Evolutionary conservation across 108 stramenopile species (phyloP).

Genomic region (Cyclotella sp.): DNA sequence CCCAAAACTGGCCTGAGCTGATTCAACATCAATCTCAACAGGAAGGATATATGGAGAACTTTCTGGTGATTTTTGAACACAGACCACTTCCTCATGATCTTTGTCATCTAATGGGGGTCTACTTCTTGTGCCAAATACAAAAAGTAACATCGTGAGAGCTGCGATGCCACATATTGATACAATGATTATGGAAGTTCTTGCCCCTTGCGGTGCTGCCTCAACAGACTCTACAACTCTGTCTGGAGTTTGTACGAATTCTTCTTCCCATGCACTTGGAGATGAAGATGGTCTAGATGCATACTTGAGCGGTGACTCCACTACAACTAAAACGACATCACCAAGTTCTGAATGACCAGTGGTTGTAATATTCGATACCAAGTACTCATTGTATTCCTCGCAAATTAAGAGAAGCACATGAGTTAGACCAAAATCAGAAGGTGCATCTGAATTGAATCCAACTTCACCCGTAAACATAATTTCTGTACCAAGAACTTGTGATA

Average conservation of each 20-base stretch:
- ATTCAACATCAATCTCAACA: neutral
- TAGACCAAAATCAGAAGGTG: constrained; percentile 11
- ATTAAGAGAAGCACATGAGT: constrained; percentile 11
- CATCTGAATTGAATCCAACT: neutral
- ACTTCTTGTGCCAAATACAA: constrained; percentile 17
- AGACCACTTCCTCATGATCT: neutral
- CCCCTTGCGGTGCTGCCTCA: constrained; percentile 6
- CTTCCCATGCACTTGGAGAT: constrained; percentile 1
- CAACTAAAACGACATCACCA: constrained; percentile 19
- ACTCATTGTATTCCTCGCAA: constrained; percentile 21
- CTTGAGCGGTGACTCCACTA: constrained; percentile 7
- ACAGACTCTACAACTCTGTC: constrained; percentile 4
- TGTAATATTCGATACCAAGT: constrained; percentile 28
- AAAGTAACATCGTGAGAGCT: constrained; percentile 25
- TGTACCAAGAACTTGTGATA: constrained; percentile 4
- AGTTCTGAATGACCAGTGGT: constrained; percentile 22
- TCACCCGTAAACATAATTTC: constrained; percentile 15
- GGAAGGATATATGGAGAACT: neutral
- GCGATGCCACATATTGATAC: constrained; percentile 23
- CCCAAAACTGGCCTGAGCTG: neutral
- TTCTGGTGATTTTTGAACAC: neutral
- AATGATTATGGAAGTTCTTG: constrained; percentile 22
- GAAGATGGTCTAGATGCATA: neutral
- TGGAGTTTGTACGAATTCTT: neutral
- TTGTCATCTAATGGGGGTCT: constrained; percentile 1